A percentile compares a stretch with the other conserved stretches of the same genome.
These are phyloP conservation scores for Leishmania turanica DNA, from an alignment of 208 protist genomes.

Conservation along the genomic window DNA sequence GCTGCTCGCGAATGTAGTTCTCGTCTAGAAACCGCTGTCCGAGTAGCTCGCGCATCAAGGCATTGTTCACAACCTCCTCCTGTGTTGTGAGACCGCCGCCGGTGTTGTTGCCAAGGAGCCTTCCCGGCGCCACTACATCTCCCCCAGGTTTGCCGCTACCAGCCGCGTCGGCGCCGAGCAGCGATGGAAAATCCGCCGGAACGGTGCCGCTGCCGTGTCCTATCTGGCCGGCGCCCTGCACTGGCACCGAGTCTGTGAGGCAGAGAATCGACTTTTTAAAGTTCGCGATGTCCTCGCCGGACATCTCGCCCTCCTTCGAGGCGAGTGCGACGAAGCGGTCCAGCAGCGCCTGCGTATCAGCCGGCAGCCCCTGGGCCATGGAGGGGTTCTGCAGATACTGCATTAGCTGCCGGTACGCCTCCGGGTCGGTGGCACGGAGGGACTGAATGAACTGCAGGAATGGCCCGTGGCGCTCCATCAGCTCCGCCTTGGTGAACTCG, in stretches of 20 bases:
- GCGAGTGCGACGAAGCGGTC: constrained; percentile 59
- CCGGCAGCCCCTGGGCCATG: constrained; percentile 13
- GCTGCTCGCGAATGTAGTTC: constrained; percentile 65
- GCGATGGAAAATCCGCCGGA: constrained; percentile 1
- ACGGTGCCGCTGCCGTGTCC: not conserved
- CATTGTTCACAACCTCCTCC: constrained; percentile 25
- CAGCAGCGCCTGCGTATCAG: constrained; percentile 41
- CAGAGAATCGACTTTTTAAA: constrained; percentile 68
- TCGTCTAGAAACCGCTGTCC: constrained; percentile 41
- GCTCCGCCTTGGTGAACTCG: constrained; percentile 49
- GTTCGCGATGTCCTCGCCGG: constrained; percentile 41
- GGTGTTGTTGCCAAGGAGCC: not conserved
- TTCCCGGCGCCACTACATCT: no score
- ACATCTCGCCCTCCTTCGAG: constrained; percentile 40
- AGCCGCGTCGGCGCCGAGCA: not conserved
- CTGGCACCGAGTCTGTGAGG: constrained; percentile 26
- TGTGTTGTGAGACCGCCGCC: constrained; percentile 5
- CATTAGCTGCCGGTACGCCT: constrained; percentile 68
- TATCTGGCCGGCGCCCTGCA: not conserved
- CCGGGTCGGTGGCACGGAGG: constrained; percentile 51
- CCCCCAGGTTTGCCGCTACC: not conserved
- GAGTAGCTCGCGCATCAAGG: constrained; percentile 36
- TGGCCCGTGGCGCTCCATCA: constrained; percentile 66
- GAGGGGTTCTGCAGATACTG: constrained; percentile 62
- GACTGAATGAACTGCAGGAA: constrained; percentile 74